Evolutionary conservation across 164 flowering plant species (phyloP), one percentile per base, ranked within the genome.

Genomic region (Protea cynaroides): DNA sequence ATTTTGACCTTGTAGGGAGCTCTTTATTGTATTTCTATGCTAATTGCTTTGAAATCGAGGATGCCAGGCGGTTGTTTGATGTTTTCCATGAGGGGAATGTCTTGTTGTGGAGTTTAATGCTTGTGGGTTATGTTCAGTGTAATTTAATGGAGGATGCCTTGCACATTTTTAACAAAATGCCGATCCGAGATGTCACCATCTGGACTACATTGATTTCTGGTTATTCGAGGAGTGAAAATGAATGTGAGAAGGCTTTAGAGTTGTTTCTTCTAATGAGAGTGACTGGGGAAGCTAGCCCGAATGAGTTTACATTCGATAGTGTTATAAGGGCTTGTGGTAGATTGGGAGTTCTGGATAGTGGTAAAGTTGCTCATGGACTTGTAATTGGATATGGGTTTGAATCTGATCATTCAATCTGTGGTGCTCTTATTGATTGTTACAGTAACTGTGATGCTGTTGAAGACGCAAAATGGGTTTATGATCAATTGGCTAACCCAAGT

Each of bases 121-220:
- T 85, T 64, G 86, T 73, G 58, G 87, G 84, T 18, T 86, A 78
- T 72, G 87, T 82, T 55, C 67, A 74, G 29, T 80, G 84, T 72
- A 66, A 70, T 56, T 53, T 75, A 57, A 75, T 86, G 79, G 57
- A 58, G 56, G 80, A 88, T 40, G 94, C 87, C 15, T 23, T 67
- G 60, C 70, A 68, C 11, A 29, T 84, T 21, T 85, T 87, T 54
- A 51, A 14, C 43, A 61, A 52, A 50, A 87, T 87, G 83, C 84
- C 82, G 1, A 47, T 13, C 29, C 73, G 76, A 29, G 85, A 78
- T 73, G 85, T 86, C 19, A 71, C 73, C 51, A 76, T 78, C 0
- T 88, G 92, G 90, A 82, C 90, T 0, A 53, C 82, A 0, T 25
- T 87, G 84, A 82, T 85, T 36, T 81, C 89, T 0, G 87, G 87